Evolutionary conservation across 306 rosid species (phyloP), one percentile per base, ranked within the genome.

Genomic region (Acacia melanoxylon): DNA sequence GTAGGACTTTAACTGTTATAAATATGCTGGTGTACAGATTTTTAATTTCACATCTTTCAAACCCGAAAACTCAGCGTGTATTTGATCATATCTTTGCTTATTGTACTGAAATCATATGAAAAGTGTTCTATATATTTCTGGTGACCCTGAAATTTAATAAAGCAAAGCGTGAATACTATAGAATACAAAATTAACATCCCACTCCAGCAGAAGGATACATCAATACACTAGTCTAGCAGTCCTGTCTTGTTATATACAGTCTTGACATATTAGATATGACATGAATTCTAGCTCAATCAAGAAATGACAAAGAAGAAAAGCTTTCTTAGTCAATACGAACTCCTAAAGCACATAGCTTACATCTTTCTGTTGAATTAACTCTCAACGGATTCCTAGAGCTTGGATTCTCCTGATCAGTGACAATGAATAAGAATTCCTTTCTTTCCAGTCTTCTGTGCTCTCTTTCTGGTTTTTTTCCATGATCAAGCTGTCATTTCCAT

Each of bases 381-480:
- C 79, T 93, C 90, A 95, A 79, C 92, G 98, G 81, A 95, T 93
- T 72, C 99, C 99, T 22, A 95, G 89, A 85, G 95, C 97, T 87
- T 95, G 98, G 83, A 95, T 92, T 81, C 99, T 89, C 88, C 61
- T 91, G 72, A 91, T 80, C 82, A 90, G 70, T 10, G 91, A 87
- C 91, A 93, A 72, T 78, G 97, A 87, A 78, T 74, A 40, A 80
- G 82, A 81, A 88, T 95, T 91, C 76, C 69, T 82, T 46, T 83
- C 78, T 77, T 86, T 90, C 99, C 99, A 95, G 49, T 91, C 91
- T 80, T 93, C 97, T 68, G 71, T 80, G 70, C 83, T 87, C 83
- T 95, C 99, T 75, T 62, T 88, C 58, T 44, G 75, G 73, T 48
- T 69, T 56, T 69, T 80, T 59, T 76, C 83, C 66, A 77, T 16